These are phyloP conservation scores for Cladophialophora carrionii DNA, from an alignment of 2,329 filamentous ascomycete species.

Conservation along the genomic window DNA sequence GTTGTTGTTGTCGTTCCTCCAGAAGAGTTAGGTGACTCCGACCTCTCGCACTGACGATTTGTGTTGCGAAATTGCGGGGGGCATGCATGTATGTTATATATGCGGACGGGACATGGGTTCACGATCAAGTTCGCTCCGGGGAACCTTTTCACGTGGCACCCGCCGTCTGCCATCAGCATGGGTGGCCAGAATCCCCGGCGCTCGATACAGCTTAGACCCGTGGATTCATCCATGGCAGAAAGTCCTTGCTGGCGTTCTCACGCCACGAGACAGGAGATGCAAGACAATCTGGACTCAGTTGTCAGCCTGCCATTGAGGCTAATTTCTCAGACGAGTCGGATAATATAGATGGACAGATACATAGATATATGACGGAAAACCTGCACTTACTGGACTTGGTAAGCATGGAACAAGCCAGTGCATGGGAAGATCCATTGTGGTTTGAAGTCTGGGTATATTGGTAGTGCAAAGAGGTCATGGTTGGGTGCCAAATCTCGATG, in stretches of 20 bases:
- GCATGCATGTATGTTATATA: background rate
- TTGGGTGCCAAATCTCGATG: background rate
- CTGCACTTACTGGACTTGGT: background rate
- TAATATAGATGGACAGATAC: background rate
- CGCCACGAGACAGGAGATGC: background rate
- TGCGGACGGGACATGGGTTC: background rate
- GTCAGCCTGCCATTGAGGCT: background rate
- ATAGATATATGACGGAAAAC: background rate
- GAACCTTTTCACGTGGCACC: background rate
- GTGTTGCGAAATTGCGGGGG: background rate
- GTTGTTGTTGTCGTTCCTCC: background rate
- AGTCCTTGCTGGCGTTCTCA: background rate
- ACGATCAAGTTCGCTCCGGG: background rate
- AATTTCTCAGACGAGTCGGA: conserved; percentile 2
- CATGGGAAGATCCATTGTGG: background rate
- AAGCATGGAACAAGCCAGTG: background rate
- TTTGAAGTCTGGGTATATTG: background rate
- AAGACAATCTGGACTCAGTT: background rate
- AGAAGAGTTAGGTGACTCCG: background rate
- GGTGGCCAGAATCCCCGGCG: too few relatives aligned
- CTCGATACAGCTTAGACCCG: background rate
- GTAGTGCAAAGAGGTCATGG: background rate
- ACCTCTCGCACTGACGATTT: background rate
- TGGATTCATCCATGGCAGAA: background rate
- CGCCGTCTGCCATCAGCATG: background rate